These are phyloP conservation scores for Trametes versicolor DNA, from an alignment of 1,284 basidiomycete species.

Conservation along the genomic window DNA sequence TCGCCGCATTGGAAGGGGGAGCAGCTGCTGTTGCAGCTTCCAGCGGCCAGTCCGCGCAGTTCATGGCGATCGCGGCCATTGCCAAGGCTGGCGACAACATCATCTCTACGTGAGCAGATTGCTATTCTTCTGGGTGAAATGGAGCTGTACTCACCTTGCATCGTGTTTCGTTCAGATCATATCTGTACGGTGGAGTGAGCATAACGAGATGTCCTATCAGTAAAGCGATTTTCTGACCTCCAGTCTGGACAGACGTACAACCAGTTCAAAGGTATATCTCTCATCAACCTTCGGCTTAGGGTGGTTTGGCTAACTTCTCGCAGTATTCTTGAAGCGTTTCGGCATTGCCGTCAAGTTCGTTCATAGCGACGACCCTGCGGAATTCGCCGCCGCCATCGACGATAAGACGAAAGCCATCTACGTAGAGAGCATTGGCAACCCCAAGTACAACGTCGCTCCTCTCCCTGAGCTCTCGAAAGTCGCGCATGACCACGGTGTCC, in stretches of 20 bases:
- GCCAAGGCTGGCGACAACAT: slow-evolving; percentile 85
- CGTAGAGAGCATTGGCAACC: slow-evolving; percentile 89
- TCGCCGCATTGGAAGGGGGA: slow-evolving; percentile 87
- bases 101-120: slow-evolving; percentile 67
- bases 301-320: slow-evolving; percentile 11
- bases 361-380: slow-evolving; percentile 66
- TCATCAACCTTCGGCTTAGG: background rate
- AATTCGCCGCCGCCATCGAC: slow-evolving; percentile 80
- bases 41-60: slow-evolving; percentile 86
- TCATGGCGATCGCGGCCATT: slow-evolving; percentile 77
- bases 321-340: slow-evolving; percentile 73
- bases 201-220: too few species aligned
- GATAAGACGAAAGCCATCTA: slow-evolving; percentile 83
- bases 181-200: slow-evolving; percentile 74
- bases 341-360: slow-evolving; percentile 87
- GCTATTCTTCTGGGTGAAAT: background rate
- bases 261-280: slow-evolving; percentile 78
- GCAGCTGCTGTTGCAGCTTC: slow-evolving; percentile 82
- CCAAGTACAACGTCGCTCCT: slow-evolving; percentile 80
- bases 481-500: slow-evolving; percentile 81
- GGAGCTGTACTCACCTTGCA: background rate
- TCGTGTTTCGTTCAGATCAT: slow-evolving; percentile 52
- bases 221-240: background rate
- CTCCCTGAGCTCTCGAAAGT: slow-evolving; percentile 79
- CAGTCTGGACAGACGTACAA: slow-evolving; percentile 73